Base-by-base conservation (phyloP, 208 protist genomes). In the Sergeia podlipaevii region DNA sequence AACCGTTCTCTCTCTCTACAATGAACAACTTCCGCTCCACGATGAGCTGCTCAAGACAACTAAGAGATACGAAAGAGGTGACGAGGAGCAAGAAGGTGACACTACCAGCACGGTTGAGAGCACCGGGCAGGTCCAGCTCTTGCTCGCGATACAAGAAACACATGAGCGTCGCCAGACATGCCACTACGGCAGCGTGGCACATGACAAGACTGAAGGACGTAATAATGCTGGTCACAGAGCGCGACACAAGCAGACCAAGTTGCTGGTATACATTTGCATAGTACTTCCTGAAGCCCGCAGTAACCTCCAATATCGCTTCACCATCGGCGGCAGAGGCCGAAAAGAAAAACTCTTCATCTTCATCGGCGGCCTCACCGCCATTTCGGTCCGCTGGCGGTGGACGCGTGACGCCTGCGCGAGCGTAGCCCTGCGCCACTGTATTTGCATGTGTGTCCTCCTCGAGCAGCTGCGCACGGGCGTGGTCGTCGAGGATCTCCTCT, bases 261-360 rank as follows among this genome's bases (percentile, higher is more conserved):
- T 96, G 85, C 46, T 94, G 70, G 57, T 93, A 96, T 23, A 85
- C 59, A 63, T 94, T 93, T 10, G 73, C 75, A 62, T 94, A 94
- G 68, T 92, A 94, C 26, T 71, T 65, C 30, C 80, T 66, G 51
- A 86, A 81, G 8, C 44, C 54, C 23, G 61, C 44, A 2, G 77
- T 76, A 21, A 55, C 60, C n/a, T 41, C 21, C 27, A 95, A 63
- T 39, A 95, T 78, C 10, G 70, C 68, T 20, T 42, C 60, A 0
- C 74, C 72, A 10, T 52, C 23, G 10, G 36, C 46, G 7, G 18
- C 18, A 11, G 15, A 39, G 34, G 34, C 64, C 4, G 56, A 54
- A 0, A 55, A 64, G 8, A 39, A 59, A 21, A 47, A 38, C 34
- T 32, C 11, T 36, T 55, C 54, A 8, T 49, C 38, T 6, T 32